These are phyloP conservation scores for Psidium friedrichsthalianum DNA, from an alignment of 345 rosid species.

Conservation along the genomic window DNA sequence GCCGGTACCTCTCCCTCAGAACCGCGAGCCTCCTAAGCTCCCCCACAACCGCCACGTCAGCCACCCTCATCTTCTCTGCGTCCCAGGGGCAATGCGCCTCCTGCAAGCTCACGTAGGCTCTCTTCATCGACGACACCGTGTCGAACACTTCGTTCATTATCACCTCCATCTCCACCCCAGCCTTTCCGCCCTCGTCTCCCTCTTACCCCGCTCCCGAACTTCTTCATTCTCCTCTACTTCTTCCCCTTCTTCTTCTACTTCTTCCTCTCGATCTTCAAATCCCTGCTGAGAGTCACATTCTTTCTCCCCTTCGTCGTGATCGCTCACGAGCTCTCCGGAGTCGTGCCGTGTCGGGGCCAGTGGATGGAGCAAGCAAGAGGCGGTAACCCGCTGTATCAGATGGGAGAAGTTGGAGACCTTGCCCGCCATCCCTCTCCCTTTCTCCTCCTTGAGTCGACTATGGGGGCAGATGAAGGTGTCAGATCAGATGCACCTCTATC, in stretches of 20 bases:
- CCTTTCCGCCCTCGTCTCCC: background rate
- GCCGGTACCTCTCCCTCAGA: constrained; percentile 64
- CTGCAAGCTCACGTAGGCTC: constrained; percentile 58
- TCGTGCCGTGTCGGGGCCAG: constrained; percentile 56
- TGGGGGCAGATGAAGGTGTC: background rate
- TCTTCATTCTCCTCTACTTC: constrained; percentile 10
- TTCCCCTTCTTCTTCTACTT: constrained; percentile 12
- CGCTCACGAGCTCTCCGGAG: constrained; percentile 10
- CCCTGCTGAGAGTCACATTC: background rate
- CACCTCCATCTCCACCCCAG: constrained; percentile 42
- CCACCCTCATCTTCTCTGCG: constrained; percentile 75
- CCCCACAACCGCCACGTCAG: constrained; percentile 73
- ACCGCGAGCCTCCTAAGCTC: constrained; percentile 64
- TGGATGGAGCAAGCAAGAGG: constrained; percentile 84
- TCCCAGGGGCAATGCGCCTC: constrained; percentile 99
- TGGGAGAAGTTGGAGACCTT: constrained; percentile 71
- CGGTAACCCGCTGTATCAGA: constrained; percentile 80
- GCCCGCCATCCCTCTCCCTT: constrained; percentile 18
- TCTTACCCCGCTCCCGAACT: constrained; percentile 1
- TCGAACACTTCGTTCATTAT: constrained; percentile 69
- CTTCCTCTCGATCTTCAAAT: background rate
- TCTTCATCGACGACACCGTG: constrained; percentile 57
- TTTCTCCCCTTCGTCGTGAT: constrained; percentile 15
- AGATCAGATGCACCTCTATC: background rate
- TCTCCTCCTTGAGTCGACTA: background rate